Evolutionary conservation across 768 basidiomycete genomes (phyloP).

Genomic region (Cyclocybe aegerita): DNA sequence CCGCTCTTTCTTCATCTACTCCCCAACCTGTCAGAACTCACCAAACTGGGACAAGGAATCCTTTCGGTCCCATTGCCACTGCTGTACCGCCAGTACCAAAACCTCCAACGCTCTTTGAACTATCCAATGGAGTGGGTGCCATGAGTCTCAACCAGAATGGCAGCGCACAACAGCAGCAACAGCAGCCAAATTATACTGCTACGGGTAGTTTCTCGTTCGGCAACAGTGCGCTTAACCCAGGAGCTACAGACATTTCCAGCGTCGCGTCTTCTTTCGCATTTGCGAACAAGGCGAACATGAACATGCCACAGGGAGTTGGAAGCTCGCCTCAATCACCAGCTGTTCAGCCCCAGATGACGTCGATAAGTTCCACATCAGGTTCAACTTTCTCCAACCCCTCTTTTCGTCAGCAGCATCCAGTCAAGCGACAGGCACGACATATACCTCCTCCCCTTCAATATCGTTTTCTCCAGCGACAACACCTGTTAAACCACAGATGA

Average conservation of each 20-base stretch:
- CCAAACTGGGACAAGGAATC: slow-evolving; percentile 93
- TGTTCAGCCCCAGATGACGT: slow-evolving; percentile 11
- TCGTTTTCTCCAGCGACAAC: slow-evolving; percentile 19
- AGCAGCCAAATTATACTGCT: slow-evolving; percentile 22
- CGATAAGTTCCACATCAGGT: slow-evolving; percentile 36
- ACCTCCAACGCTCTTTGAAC: slow-evolving; percentile 78
- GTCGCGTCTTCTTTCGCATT: slow-evolving; percentile 29
- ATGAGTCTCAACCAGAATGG: slow-evolving; percentile 11
- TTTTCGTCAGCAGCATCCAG: slow-evolving; percentile 48
- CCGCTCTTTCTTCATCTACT: slow-evolving; percentile 36
- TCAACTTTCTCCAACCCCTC: slow-evolving; percentile 46
- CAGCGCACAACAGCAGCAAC: slow-evolving; percentile 21
- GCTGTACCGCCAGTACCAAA: slow-evolving; percentile 69
- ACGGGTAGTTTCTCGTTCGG: slow-evolving; percentile 10
- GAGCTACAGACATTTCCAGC: slow-evolving; percentile 3
- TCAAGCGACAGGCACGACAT: slow-evolving; percentile 48
- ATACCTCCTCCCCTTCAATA: slow-evolving; percentile 26
- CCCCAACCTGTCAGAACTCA: slow-evolving; percentile 78
- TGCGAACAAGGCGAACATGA: slow-evolving; percentile 33
- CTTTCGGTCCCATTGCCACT: slow-evolving; percentile 78
- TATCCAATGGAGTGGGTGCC: slow-evolving; percentile 52
- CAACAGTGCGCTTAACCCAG: slow-evolving; percentile 23
- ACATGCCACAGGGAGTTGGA: neutral
- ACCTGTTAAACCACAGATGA: slow-evolving; percentile 44
- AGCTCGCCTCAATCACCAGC: slow-evolving; percentile 4